Conservation (phyloP, 495 filamentous ascomycete genomes). For the Xylaria scruposa region DNA sequence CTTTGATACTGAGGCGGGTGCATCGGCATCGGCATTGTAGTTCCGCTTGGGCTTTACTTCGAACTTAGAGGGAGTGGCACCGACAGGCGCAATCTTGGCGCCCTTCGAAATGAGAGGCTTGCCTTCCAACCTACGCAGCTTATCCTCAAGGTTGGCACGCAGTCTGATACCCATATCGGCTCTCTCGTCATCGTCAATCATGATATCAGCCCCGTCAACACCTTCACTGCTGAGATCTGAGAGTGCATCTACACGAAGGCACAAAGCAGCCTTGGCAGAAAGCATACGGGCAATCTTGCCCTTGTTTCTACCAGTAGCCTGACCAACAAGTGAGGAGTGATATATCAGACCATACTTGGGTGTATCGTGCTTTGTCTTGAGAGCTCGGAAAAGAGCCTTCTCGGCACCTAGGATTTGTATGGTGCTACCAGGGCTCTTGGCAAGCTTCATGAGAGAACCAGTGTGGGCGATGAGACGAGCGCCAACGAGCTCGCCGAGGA, state of each 20-base stretch:
- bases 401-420: conserved; percentile 98
- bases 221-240: conserved; percentile 72
- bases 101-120: conserved; percentile 83
- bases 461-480: conserved; percentile 95
- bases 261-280: conserved; percentile 88
- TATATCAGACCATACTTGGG: conserved; percentile 99
- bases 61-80: conserved; percentile 76
- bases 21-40: conserved; percentile 95
- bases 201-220: conserved; percentile 64
- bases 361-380: conserved; percentile 99
- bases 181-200: conserved; percentile 85
- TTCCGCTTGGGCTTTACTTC: conserved; percentile 92
- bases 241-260: conserved; percentile 91
- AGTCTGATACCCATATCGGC: conserved; percentile 74
- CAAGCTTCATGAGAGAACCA: conserved; percentile 91
- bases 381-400: conserved; percentile 96
- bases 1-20: conserved; percentile 72
- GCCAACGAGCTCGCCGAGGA: conserved; percentile 94
- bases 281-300: conserved; percentile 98
- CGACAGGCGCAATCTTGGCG: conserved; percentile 76
- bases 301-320: conserved; percentile 97
- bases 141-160: conserved; percentile 81
- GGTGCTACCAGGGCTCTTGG: conserved; percentile 94
- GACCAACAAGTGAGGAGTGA: conserved; percentile 94
- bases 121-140: conserved; percentile 85